These are phyloP conservation scores for Phytophthora quininea DNA, from an alignment of 352 stramenopile species.

Conservation along the genomic window DNA sequence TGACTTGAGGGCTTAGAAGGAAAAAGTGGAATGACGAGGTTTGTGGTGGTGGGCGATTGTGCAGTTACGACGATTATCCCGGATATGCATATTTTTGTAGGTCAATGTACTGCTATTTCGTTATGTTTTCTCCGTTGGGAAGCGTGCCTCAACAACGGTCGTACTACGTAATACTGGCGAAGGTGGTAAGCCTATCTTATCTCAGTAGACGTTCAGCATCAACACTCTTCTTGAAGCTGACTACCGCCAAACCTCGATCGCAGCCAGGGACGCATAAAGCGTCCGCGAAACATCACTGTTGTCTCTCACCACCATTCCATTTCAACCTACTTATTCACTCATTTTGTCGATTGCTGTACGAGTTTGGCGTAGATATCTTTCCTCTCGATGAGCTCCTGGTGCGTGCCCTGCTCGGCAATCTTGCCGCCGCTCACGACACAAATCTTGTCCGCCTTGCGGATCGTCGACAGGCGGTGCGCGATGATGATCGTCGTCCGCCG, in stretches of 20 bases:
- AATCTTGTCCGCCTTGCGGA: slow-evolving; percentile 95
- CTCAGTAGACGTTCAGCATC: slow-evolving; percentile 23
- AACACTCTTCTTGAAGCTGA: too few relatives aligned
- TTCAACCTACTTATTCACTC: background rate
- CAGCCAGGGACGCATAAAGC: too few relatives aligned
- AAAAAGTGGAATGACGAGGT: background rate
- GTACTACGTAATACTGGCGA: background rate
- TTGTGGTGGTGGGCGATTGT: background rate
- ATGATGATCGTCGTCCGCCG: slow-evolving; percentile 91
- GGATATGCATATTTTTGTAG: background rate
- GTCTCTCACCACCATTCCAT: too few relatives aligned
- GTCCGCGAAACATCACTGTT: too few relatives aligned
- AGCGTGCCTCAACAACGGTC: too few relatives aligned
- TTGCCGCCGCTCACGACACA: slow-evolving; percentile 91
- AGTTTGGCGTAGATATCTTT: slow-evolving; percentile 35
- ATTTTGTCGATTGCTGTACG: slow-evolving; percentile 8
- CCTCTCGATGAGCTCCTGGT: slow-evolving; percentile 83
- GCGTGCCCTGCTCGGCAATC: slow-evolving; percentile 92
- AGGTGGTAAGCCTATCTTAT: background rate
- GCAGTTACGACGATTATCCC: slow-evolving; percentile 1
- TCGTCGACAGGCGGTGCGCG: slow-evolving; percentile 92
- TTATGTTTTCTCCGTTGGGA: background rate
- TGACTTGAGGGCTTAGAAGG: background rate
- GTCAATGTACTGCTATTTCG: slow-evolving; percentile 6
- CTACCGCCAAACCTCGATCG: too few relatives aligned